Evolutionary conservation across 179 eudicot species (phyloP), one percentile per base, ranked within the genome.

Genomic region (Corrigiola litoralis): DNA sequence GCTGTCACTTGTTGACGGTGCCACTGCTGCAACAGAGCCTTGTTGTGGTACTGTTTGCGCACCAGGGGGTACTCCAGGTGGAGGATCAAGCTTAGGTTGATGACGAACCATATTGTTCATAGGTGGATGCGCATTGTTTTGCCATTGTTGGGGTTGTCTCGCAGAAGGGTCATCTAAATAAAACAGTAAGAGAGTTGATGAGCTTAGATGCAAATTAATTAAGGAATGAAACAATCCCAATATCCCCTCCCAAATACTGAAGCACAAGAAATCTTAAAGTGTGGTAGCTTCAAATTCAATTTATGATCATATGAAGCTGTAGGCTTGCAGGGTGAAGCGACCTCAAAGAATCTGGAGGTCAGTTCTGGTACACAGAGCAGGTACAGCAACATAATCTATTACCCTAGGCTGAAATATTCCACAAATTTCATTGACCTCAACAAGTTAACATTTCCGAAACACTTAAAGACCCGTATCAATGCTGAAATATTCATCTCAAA

Each of bases 61-160:
- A 45, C 57, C 33, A 32, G 74, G 58, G 28, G 48, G 38, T 33
- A 6, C 28, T 47, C 59, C 71, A 40, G 77, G 53, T 5, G 60
- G 52, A 70, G 55, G 70, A 32, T 59, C 41, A 42, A 74, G 61
- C 50, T 77, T 74, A 31, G 70, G 24, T 23, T 66, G 77, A 58
- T 61, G 72, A 34, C 58, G 71, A 51, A 20, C 45, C 50, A 25
- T 36, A 62, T 72, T 63, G 21, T 71, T 69, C 11, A 29, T 32
- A 60, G 73, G 48, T 25, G 74, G 65, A 58, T 64, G 74, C 38
- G 36, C 63, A 68, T 58, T 68, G 34, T 63, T 80, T 61, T 63
- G 76, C 81, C 50, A 41, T 18, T 76, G 70, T 67, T 69, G 79
- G 29, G 61, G 68, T 56, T 75, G 69, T 72, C 77, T 78, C 46